Conservation (phyloP, 139 green algal genomes). For the Tetraselmis chui region DNA sequence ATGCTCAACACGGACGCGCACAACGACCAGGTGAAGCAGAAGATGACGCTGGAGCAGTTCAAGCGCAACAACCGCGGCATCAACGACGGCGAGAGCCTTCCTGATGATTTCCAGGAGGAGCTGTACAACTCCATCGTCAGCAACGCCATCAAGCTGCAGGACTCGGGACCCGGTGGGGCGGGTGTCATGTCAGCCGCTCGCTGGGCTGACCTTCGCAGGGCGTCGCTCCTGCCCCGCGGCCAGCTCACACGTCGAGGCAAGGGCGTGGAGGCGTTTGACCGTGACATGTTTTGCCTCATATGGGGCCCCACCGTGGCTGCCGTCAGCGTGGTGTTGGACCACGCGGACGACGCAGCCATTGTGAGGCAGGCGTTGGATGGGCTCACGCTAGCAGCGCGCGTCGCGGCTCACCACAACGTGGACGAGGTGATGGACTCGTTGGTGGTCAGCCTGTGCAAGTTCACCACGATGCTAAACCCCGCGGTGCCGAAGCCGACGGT, state of each 20-base stretch:
- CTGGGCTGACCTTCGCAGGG: conserved; percentile 47
- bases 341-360: conserved; percentile 43
- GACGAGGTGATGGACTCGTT: conserved; percentile 63
- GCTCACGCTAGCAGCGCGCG: conserved; percentile 43
- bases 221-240: conserved; percentile 29
- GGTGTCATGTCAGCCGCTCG: conserved; percentile 42
- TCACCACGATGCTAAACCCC: conserved; percentile 50
- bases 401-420: conserved; percentile 46
- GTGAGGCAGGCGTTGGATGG: conserved; percentile 40
- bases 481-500: conserved; percentile 38
- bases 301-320: conserved; percentile 84
- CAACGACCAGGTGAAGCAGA: conserved; percentile 71
- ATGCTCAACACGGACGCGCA: conserved; percentile 65
- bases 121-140: conserved; percentile 59
- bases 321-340: conserved; percentile 84
- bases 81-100: conserved; percentile 69
- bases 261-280: conserved; percentile 60
- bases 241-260: conserved; percentile 15
- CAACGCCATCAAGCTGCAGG: conserved; percentile 70
- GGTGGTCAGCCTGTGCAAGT: conserved; percentile 68
- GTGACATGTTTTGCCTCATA: conserved; percentile 84
- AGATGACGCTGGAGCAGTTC: conserved; percentile 82
- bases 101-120: conserved; percentile 38
- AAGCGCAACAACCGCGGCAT: conserved; percentile 74
- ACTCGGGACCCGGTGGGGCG: conserved; percentile 7